Evolutionary conservation across 2,329 filamentous ascomycete genomes (phyloP), one percentile per base, ranked within the genome.

Genomic region (Ciborinia camelliae): DNA sequence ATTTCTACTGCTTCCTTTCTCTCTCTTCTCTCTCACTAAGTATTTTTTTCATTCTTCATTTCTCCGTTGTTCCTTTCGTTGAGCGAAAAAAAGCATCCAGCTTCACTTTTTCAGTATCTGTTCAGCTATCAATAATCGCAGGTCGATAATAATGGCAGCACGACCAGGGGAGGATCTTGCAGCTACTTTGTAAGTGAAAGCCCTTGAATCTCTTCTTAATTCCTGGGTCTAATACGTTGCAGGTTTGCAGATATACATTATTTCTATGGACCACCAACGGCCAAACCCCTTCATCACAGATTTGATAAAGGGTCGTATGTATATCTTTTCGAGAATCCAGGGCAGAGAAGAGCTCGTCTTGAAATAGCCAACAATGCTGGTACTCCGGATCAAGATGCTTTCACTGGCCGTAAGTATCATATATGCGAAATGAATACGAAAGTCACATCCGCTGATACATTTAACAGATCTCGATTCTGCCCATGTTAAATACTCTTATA

Each of bases 211-310:
- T 35, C 30, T 41, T 32, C 39, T 30, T 18, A 53, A 52, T 14
- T 32, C 15, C 26, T 58, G 32, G 20, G 47, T 62, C 68, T 71
- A 54, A 73, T 57, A 3, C 43, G 32, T 28, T 32, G 63, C 68
- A 93, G 90, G 72, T 92, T 91, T 73, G 89, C 85, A 68, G 90
- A 94, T 73, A 75, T 92, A 62, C 90, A 93, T 76, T 93, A 92
- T 77, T 92, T 87, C 77, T 91, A 92, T 77, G 83, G 84, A 32
- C 82, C 86, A n/a, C 86, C 88, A 2, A 81, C 82, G 7, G 80
- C 82, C 64, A 86, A 83, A 64, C 90, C 90, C 37, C 85, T 82
- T n/a, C 90, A 93, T 75, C 89, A 93, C 76, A 86, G 90, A 60
- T 93, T 94, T 76, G 88, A 91, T 76, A 90, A 90, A 75, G 84